Evolutionary conservation across 208 protist genomes (phyloP).

Genomic region (Angomonas deanei): DNA sequence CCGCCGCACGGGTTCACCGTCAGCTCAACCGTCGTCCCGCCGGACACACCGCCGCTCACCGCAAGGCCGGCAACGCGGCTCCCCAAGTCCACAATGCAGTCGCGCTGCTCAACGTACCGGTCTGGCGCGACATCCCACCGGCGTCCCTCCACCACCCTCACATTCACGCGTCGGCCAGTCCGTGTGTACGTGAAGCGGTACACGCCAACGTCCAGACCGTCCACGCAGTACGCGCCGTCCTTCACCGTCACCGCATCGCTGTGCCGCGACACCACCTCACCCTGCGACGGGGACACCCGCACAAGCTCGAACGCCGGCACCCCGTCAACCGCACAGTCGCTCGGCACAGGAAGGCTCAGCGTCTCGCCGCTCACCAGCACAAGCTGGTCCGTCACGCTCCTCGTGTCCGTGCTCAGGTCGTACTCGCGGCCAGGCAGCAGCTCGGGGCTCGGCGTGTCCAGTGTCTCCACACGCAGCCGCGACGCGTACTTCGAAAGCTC

Average conservation of each 20-base stretch:
- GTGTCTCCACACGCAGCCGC: not conserved
- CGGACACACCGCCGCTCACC: not conserved
- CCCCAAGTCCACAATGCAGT: not conserved
- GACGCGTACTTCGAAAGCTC: not conserved
- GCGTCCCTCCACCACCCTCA: not conserved
- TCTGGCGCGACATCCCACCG: constrained; percentile 3
- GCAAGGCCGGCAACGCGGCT: not conserved
- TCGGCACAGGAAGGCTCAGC: not conserved
- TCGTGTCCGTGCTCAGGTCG: not conserved
- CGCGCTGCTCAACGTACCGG: not conserved
- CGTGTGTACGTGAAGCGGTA: not conserved
- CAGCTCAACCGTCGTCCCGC: constrained; percentile 7
- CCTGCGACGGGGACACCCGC: not conserved
- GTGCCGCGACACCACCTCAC: not conserved
- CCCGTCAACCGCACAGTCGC: not conserved
- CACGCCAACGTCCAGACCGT: constrained; percentile 4
- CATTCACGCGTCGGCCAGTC: not conserved
- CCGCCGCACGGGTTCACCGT: no score
- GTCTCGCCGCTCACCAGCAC: constrained; percentile 11
- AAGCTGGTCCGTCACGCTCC: not conserved
- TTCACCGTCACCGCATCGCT: not conserved
- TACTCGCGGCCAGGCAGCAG: not conserved
- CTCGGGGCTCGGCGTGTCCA: not conserved
- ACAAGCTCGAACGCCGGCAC: constrained; percentile 9
- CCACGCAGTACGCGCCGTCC: not conserved